Percentiles rank a stretch among this genome's conserved stretches.
These are phyloP conservation scores for Venturia effusa DNA, from an alignment of 2,329 filamentous ascomycete genomes.

Conservation along the genomic window DNA sequence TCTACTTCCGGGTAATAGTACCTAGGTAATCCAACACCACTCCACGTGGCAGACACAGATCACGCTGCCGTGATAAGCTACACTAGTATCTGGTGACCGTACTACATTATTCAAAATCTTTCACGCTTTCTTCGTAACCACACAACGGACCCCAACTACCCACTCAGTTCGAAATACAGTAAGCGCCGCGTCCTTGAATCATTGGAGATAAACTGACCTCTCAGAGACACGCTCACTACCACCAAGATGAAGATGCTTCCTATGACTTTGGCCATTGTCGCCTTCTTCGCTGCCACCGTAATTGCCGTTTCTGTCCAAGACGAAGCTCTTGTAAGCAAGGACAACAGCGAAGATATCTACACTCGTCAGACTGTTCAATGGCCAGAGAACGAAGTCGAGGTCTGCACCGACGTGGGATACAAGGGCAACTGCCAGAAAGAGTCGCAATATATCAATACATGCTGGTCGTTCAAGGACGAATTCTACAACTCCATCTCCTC, in stretches of 20 bases:
- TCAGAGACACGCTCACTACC: neutral
- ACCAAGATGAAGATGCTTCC: neutral
- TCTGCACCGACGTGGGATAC: neutral
- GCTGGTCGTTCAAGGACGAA: neutral
- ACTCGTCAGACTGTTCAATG: neutral
- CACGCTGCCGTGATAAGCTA: no score
- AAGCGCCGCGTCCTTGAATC: no score
- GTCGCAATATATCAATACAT: neutral
- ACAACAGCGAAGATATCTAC: neutral
- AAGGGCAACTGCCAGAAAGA: neutral
- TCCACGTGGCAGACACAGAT: no score
- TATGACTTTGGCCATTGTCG: neutral
- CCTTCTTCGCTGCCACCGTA: neutral
- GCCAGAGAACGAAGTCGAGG: neutral
- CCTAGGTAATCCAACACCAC: no score
- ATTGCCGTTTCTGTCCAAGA: neutral
- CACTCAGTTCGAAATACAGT: no score
- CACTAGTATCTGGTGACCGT: no score
- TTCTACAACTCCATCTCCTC: neutral
- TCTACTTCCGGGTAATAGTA: no score
- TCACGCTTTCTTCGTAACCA: no score
- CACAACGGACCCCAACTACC: no score
- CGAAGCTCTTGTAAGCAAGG: neutral
- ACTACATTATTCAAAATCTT: no score
- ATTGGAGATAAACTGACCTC: neutral